Percentiles rank a stretch among this genome's conserved stretches.
Conservation (phyloP, 2,329 filamentous ascomycete species). For the Aspergillus ochraceus region DNA sequence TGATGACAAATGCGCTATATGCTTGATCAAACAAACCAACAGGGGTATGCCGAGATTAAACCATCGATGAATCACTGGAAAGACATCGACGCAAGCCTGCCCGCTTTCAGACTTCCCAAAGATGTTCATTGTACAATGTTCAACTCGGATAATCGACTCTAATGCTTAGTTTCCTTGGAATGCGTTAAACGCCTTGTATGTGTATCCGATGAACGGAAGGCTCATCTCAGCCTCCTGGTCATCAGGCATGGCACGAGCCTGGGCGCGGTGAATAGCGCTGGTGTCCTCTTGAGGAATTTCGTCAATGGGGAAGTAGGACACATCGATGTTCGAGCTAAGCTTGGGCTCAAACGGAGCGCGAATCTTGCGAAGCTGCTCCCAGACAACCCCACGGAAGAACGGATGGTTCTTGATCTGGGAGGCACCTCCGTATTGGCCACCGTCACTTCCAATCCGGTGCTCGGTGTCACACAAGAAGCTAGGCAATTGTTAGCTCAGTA, state of each 20-base stretch:
- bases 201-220: constrained; percentile 93
- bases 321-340: constrained; percentile 89
- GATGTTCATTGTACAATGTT: constrained; percentile 18
- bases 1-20: constrained; percentile 33
- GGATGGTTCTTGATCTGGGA: constrained; percentile 90
- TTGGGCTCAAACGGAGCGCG: constrained; percentile 95
- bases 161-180: constrained; percentile 48
- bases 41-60: constrained; percentile 24
- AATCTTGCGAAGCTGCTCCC: constrained; percentile 88
- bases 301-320: constrained; percentile 97
- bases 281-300: constrained; percentile 98
- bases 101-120: constrained; percentile 27
- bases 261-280: constrained; percentile 79
- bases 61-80: constrained; percentile 21
- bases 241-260: constrained; percentile 69
- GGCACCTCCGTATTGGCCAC: constrained; percentile 64
- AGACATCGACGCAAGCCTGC: constrained; percentile 35
- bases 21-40: constrained; percentile 34
- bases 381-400: constrained; percentile 97
- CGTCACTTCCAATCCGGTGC: constrained; percentile 77
- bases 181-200: constrained; percentile 92
- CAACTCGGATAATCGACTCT: constrained; percentile 17
- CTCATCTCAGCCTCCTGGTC: constrained; percentile 92
- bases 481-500: constrained; percentile 25
- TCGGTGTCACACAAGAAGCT: constrained; percentile 94